phyloP scores from a whole-genome alignment of 306 rosid genomes.

The Spatholobus suberectus region DNA sequence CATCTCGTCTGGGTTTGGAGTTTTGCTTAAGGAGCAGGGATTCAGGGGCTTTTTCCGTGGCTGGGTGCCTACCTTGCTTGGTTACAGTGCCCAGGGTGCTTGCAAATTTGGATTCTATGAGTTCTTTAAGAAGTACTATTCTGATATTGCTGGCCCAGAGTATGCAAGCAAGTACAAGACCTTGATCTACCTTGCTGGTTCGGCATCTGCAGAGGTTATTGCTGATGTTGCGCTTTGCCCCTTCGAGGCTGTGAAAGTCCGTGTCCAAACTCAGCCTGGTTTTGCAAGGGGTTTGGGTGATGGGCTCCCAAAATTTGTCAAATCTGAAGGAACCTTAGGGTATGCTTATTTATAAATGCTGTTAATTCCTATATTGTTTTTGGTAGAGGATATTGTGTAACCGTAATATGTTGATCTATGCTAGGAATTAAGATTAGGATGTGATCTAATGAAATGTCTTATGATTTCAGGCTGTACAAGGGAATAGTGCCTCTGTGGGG shows the following conservation, averaged over 20 bases:
- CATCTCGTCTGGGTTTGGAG: conserved; percentile 90
- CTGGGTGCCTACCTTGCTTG: conserved; percentile 97
- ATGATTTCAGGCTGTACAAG: conserved; percentile 87
- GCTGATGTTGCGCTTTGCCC: conserved; percentile 98
- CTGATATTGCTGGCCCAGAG: conserved; percentile 98
- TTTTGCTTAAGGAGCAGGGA: conserved; percentile 93
- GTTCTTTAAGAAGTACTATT: conserved; percentile 91
- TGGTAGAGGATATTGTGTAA: background rate
- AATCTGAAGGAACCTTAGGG: conserved; percentile 91
- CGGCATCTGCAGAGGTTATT: conserved; percentile 96
- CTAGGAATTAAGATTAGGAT: conserved; percentile 9
- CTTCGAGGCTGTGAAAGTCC: conserved; percentile 95
- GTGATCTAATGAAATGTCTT: conserved; percentile 28
- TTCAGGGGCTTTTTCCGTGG: conserved; percentile 88
- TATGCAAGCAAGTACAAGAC: conserved; percentile 95
- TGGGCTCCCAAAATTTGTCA: conserved; percentile 88
- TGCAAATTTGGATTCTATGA: conserved; percentile 97
- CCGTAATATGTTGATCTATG: background rate
- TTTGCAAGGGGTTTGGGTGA: conserved; percentile 92
- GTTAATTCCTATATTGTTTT: background rate
- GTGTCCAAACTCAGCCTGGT: conserved; percentile 98
- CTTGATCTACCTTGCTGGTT: conserved; percentile 97
- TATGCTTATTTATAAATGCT: conserved; percentile 43
- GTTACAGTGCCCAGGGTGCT: conserved; percentile 99
- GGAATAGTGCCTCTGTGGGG: conserved; percentile 99